phyloP scores from a whole-genome alignment of 2,329 filamentous ascomycete genomes.

The Ascochyta rabiei region DNA sequence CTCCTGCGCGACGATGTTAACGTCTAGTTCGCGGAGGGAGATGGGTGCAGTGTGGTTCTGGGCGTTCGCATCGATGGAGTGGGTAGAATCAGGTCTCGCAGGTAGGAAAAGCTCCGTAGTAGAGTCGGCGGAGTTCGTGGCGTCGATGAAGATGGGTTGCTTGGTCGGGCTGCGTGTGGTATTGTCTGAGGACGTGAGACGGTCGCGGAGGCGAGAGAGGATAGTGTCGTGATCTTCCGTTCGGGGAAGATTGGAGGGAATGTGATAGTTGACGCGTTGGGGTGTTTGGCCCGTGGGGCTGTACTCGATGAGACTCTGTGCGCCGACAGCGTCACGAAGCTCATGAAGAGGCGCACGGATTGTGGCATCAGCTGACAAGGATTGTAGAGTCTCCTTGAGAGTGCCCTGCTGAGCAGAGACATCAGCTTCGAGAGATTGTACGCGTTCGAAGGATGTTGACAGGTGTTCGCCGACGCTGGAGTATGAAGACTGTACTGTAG shows the following conservation, averaged over 20 bases:
- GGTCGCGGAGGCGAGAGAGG: constrained; percentile 55
- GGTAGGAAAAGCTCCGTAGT: constrained; percentile 37
- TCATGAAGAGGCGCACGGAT: constrained; percentile 73
- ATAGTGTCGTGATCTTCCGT: constrained; percentile 69
- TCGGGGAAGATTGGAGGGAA: constrained; percentile 76
- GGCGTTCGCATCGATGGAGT: constrained; percentile 32
- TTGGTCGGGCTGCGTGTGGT: constrained; percentile 53
- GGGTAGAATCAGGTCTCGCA: constrained; percentile 32
- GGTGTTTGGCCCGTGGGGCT: constrained; percentile 85
- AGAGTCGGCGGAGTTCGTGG: constrained; percentile 46
- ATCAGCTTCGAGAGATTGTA: constrained; percentile 71
- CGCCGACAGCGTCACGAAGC: constrained; percentile 72
- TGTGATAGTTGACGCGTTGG: constrained; percentile 79
- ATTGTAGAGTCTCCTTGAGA: constrained; percentile 66
- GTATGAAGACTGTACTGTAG: constrained; percentile 75
- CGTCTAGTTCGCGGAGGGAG: constrained; percentile 56
- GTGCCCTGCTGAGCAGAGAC: constrained; percentile 66
- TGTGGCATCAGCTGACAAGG: constrained; percentile 60
- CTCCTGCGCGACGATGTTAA: constrained; percentile 51
- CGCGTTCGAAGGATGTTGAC: constrained; percentile 69
- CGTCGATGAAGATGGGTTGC: constrained; percentile 60
- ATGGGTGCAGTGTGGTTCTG: constrained; percentile 31
- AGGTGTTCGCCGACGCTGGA: constrained; percentile 73
- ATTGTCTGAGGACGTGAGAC: constrained; percentile 36
- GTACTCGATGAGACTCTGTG: constrained; percentile 76